Evolutionary conservation across 495 filamentous ascomycete genomes (phyloP), one percentile per base, ranked within the genome.

Genomic region (Neurospora sp.): DNA sequence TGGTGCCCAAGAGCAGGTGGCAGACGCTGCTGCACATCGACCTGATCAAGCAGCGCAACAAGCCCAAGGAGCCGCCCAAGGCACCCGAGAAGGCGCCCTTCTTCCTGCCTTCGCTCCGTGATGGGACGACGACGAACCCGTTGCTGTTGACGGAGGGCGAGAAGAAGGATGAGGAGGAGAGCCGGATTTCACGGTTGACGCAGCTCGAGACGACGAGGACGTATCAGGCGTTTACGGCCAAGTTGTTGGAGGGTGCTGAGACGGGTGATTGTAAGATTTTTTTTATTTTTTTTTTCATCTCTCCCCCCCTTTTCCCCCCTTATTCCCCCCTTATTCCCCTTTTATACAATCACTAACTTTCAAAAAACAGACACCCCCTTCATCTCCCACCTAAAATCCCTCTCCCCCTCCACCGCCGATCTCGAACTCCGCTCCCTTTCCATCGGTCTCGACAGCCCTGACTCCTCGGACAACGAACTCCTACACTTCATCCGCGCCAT

Each of bases 31-130:
- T 98, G 71, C 91, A 98, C 76, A 87, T 99, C 7, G 94, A 98
- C 76, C 81, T 91, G 48, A 96, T 99, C 79, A 93, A 90, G 80
- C 89, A 91, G 82, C 93, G 96, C 70, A 99, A 99, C 82, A 97
- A 94, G 81, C 96, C 96, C 7, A 94, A 89, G 75, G 93, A 97
- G 81, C 87, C 94, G 1, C 94, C 94, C 37, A 97, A 98, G 83
- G 86, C 89, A 3, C 96, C 96, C 4, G 92, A 97, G 78, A 97
- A 96, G 78, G 94, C 96, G 0, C 96, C 96, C 1, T 99, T 99
- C 83, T 99, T 98, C 84, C 85, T 99, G 16, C 93, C 94, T 12
- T 91, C 93, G 2, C 81, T 92, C 12, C 82, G 84, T 4, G 84
- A 82, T 1, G 44, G 41, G 4, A 35, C 37, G 53, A 35, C 37